Percentiles rank a stretch among this genome's conserved stretches.
Conservation (phyloP, 176 grass and related monocot genomes). For the Chrysopogon serrulatus region DNA sequence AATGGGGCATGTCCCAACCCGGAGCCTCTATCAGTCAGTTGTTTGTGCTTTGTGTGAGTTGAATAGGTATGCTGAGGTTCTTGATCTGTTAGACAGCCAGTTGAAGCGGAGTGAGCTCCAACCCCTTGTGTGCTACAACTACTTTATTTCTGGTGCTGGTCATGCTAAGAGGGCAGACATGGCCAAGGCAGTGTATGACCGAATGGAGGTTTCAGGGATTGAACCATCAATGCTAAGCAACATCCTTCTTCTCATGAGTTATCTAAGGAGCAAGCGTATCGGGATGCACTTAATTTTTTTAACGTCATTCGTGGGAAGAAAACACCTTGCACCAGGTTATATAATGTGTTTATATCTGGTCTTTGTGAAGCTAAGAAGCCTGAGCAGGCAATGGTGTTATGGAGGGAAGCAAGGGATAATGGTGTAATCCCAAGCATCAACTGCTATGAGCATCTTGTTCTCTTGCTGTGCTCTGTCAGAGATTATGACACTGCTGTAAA, state of each 20-base stretch:
- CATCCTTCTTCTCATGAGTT: constrained; percentile 67
- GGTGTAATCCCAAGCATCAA: constrained; percentile 70
- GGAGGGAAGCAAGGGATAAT: constrained; percentile 76
- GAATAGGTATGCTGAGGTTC: constrained; percentile 53
- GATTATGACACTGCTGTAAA: constrained; percentile 71
- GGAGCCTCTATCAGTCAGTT: constrained; percentile 61
- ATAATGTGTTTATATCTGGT: constrained; percentile 84
- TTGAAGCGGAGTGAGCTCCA: constrained; percentile 51
- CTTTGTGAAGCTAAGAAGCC: constrained; percentile 69
- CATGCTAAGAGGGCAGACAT: constrained; percentile 67
- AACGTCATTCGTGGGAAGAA: constrained; percentile 54
- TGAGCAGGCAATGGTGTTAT: constrained; percentile 74
- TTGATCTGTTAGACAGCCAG: constrained; percentile 66
- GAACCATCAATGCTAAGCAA: constrained; percentile 58
- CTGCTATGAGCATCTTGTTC: constrained; percentile 88
- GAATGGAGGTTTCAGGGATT: constrained; percentile 64
- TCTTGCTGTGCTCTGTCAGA: constrained; percentile 47
- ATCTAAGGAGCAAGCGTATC: constrained; percentile 83
- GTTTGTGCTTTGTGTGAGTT: constrained; percentile 69
- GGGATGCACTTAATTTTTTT: constrained; percentile 63
- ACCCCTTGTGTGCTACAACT: constrained; percentile 65
- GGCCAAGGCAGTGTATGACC: constrained; percentile 67
- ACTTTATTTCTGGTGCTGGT: constrained; percentile 78
- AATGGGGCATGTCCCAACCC: constrained; percentile 67
- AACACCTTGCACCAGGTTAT: constrained; percentile 54